A percentile compares a stretch with the other conserved stretches of the same genome.
These are phyloP conservation scores for Stylosanthes scabra DNA, from an alignment of 331 rosid species.

Conservation along the genomic window DNA sequence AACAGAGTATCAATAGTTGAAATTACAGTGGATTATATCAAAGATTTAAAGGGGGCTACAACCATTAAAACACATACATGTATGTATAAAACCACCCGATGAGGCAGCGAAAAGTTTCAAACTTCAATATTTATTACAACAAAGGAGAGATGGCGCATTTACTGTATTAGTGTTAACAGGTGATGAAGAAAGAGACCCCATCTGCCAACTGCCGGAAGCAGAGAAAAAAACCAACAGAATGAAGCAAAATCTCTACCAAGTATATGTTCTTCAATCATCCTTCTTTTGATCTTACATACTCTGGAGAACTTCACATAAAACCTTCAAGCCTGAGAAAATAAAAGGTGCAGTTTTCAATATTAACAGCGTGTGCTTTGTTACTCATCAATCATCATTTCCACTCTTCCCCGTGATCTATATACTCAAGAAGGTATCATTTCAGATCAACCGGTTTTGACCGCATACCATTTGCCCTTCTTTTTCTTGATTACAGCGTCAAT, in stretches of 20 bases:
- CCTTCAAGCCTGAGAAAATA: conserved; percentile 40
- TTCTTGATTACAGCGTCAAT: conserved; percentile 54
- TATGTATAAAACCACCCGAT: conserved; percentile 6
- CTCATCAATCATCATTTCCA: conserved; percentile 20
- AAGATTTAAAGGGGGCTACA: not conserved
- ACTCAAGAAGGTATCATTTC: conserved; percentile 23
- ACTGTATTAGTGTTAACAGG: not conserved
- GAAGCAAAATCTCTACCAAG: not conserved
- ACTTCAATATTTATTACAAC: conserved; percentile 24
- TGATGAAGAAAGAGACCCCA: not conserved
- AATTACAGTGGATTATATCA: not conserved
- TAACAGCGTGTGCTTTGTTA: not conserved
- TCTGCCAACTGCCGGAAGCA: not conserved
- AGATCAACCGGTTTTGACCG: conserved; percentile 5
- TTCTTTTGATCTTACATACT: not conserved
- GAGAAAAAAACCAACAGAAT: not conserved
- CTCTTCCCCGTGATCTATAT: conserved; percentile 25
- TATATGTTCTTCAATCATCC: not conserved
- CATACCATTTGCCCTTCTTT: conserved; percentile 23
- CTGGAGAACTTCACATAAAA: not conserved
- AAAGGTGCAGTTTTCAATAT: conserved; percentile 22
- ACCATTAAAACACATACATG: not conserved
- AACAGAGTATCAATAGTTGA: not conserved
- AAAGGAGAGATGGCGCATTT: not conserved
- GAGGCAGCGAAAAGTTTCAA: conserved; percentile 13